Base-by-base conservation (phyloP, 1,284 basidiomycete species). In the Pholiota adiposa region DNA sequence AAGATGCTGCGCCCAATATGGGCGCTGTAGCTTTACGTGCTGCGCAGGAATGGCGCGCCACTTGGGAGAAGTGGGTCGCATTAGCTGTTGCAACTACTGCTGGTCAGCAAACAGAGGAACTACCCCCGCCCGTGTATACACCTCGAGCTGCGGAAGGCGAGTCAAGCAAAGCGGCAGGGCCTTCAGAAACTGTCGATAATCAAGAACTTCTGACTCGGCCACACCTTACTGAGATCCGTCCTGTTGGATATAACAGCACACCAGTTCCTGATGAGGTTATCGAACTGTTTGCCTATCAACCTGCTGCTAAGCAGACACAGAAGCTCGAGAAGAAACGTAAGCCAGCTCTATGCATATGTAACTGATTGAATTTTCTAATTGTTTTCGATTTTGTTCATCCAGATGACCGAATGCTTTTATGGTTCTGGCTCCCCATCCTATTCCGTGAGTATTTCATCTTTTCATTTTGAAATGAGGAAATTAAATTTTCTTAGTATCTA, bases 361-460 rank as follows among this genome's bases (percentile, higher is more conserved):
- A n/a, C n/a, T 62, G 12, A 18, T 29, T 33, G 11, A 11, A n/a
- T 19, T 52, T 18, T 31, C 31, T 54, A 36, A 38, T 44, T 16
- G 18, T 19, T 52, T 18, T 31, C 31, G 56, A 36, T 41, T 44
- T 16, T 55, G 48, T 44, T 34, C 18, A 40, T 66, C 23, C 68
- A 93, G 94, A 93, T 74, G 95, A 98, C 73, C 88, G 88, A 50
- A 97, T 98, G 96, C 84, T 98, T 51, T 76, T 96, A 53, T 77
- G 93, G 58, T 97, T 98, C 82, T 98, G 96, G 96, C 83, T 97
- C 66, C 96, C 96, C 2, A 93, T 96, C 64, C 80, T 97, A 31
- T 74, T 94, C 64, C 75, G 91, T 92, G 67, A 78, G 89, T 87
- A 1, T 27, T 48, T 43, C 48, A 43, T 50, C 51, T 9, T 12